A percentile compares a stretch with the other conserved stretches of the same genome.
Evolutionary conservation across 1,139 yeast genomes (phyloP).

Genomic region (Nakaseomyces bracarensis): DNA sequence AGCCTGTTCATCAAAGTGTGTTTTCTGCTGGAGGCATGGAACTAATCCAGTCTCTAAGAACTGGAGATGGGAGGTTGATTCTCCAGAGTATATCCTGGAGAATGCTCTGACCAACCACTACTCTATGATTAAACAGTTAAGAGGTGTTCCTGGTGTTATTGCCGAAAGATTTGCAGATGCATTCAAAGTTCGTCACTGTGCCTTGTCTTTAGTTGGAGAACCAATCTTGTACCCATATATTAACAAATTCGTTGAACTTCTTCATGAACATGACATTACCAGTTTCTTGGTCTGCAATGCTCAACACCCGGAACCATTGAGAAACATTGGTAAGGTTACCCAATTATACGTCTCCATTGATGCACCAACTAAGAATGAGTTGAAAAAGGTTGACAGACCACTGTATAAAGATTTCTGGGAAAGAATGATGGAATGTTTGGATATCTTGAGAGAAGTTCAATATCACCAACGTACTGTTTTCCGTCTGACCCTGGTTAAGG

Average conservation of each 20-base stretch:
- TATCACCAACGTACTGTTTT: conserved; percentile 83
- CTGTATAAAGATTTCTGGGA: conserved; percentile 91
- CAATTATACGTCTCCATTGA: conserved; percentile 89
- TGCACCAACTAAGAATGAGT: conserved; percentile 74
- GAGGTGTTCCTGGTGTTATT: conserved; percentile 92
- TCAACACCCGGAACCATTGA: conserved; percentile 83
- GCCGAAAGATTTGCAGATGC: conserved; percentile 89
- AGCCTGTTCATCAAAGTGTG: conserved; percentile 92
- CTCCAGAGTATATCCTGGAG: conserved; percentile 71
- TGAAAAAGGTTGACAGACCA: conserved; percentile 82
- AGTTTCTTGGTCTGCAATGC: conserved; percentile 91
- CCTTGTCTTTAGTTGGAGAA: conserved; percentile 85
- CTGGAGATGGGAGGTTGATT: conserved; percentile 95
- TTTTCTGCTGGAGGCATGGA: conserved; percentile 96
- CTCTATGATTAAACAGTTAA: conserved; percentile 83
- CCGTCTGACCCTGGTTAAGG: conserved; percentile 83
- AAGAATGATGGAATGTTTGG: conserved; percentile 70
- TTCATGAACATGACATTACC: conserved; percentile 71
- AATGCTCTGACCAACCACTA: conserved; percentile 89
- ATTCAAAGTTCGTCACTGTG: conserved; percentile 81
- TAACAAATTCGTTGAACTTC: conserved; percentile 70
- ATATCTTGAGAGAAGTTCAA: conserved; percentile 64
- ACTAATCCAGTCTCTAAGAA: conserved; percentile 94
- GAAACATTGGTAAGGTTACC: conserved; percentile 63
- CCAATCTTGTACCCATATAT: conserved; percentile 91